These are phyloP conservation scores for Metschnikowia santaceciliae DNA, from an alignment of 805 yeast genomes.

Conservation along the genomic window DNA sequence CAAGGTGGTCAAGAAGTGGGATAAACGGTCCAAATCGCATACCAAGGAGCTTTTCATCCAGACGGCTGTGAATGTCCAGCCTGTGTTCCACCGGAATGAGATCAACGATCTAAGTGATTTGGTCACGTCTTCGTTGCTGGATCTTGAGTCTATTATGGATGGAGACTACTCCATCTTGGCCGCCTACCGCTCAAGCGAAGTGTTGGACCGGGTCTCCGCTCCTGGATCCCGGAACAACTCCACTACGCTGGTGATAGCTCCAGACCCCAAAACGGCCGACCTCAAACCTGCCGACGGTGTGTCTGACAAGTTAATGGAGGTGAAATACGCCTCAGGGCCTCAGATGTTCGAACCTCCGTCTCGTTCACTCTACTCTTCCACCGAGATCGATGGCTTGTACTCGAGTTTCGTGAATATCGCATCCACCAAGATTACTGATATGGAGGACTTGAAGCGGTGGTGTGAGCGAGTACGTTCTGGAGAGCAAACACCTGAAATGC, in stretches of 20 bases:
- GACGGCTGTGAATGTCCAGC: conserved; percentile 94
- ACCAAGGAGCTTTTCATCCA: conserved; percentile 88
- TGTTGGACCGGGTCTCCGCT: conserved; percentile 1
- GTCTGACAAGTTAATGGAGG: conserved; percentile 1
- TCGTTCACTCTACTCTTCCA: conserved; percentile 27
- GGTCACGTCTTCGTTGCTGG: conserved; percentile 62
- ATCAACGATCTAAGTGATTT: conserved; percentile 80
- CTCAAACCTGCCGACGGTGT: background rate
- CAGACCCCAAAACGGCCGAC: conserved; percentile 5
- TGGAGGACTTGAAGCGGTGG: conserved; percentile 35
- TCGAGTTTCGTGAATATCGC: conserved; percentile 61
- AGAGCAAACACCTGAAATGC: conserved; percentile 14
- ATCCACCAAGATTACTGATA: conserved; percentile 39
- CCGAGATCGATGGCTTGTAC: conserved; percentile 65
- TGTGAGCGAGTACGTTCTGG: conserved; percentile 32
- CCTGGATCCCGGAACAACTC: conserved; percentile 1
- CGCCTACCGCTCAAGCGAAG: conserved; percentile 8
- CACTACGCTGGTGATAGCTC: conserved; percentile 6
- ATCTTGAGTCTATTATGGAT: conserved; percentile 58
- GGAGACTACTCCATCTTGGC: conserved; percentile 38
- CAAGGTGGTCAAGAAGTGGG: conserved; percentile 97
- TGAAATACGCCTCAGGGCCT: background rate
- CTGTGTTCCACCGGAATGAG: conserved; percentile 88
- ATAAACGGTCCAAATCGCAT: conserved; percentile 89
- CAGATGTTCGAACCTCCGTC: conserved; percentile 9